Percentiles rank a stretch among this genome's conserved stretches.
Conservation (phyloP, 2,329 filamentous ascomycete genomes). For the Alternaria rosae region DNA sequence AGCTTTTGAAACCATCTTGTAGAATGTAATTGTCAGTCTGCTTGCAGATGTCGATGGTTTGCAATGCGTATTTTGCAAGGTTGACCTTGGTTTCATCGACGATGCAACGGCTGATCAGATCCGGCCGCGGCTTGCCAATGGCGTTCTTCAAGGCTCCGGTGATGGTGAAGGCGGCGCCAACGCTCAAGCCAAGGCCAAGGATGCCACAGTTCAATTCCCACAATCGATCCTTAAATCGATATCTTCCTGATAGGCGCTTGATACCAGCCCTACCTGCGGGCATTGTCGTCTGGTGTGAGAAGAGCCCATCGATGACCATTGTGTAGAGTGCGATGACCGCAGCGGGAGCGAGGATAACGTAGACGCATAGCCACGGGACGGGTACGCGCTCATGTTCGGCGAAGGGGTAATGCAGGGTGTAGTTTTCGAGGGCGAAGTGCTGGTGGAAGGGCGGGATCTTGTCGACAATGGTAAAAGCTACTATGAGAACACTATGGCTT, state of each 20-base stretch:
- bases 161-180: slow-evolving; percentile 64
- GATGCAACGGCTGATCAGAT: slow-evolving; percentile 61
- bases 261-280: slow-evolving; percentile 33
- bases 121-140: slow-evolving; percentile 66
- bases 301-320: slow-evolving; percentile 65
- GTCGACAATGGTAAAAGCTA: slow-evolving; percentile 62
- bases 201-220: slow-evolving; percentile 70
- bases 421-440: slow-evolving; percentile 64
- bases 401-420: slow-evolving; percentile 65
- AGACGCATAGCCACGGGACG: slow-evolving; percentile 57
- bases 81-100: slow-evolving; percentile 17
- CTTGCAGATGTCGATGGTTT: slow-evolving; percentile 56
- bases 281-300: slow-evolving; percentile 58
- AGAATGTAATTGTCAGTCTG: slow-evolving; percentile 59
- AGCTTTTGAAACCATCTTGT: slow-evolving; percentile 67
- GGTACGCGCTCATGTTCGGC: slow-evolving; percentile 64
- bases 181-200: slow-evolving; percentile 62
- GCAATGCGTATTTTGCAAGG: slow-evolving; percentile 16
- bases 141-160: slow-evolving; percentile 66
- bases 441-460: slow-evolving; percentile 64
- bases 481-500: slow-evolving; percentile 56
- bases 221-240: slow-evolving; percentile 63
- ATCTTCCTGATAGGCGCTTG: slow-evolving; percentile 53
- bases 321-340: slow-evolving; percentile 64
- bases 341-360: slow-evolving; percentile 60